phyloP scores from a whole-genome alignment of 495 filamentous ascomycete species.

The Podospora tetraspora region DNA sequence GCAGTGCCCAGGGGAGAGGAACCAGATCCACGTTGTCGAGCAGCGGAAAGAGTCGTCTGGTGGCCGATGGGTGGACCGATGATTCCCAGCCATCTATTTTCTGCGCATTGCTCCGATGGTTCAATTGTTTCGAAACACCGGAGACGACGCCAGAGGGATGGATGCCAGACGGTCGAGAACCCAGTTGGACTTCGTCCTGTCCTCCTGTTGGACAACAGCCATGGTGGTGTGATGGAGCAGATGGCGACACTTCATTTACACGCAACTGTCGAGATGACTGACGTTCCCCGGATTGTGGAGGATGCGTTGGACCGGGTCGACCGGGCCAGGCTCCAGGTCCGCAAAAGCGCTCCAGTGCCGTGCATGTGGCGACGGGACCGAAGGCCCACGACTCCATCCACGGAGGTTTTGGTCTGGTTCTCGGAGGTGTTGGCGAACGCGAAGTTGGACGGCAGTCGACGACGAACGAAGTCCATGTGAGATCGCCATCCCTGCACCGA shows the following conservation, averaged over 20 bases:
- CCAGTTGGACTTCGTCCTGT: not conserved
- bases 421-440: not conserved
- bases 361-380: not conserved
- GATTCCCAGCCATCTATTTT: not conserved
- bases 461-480: constrained; percentile 1
- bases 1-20: constrained; percentile 2
- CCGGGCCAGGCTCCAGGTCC: not conserved
- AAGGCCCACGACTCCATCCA: not conserved
- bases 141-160: not conserved
- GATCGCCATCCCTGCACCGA: constrained; percentile 4
- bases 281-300: constrained; percentile 11
- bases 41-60: not conserved
- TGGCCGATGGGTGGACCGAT: not conserved
- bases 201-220: not conserved
- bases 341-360: not conserved
- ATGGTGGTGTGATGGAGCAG: not conserved
- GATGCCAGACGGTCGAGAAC: not conserved
- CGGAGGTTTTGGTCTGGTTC: not conserved
- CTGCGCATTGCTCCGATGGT: not conserved
- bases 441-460: not conserved
- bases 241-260: constrained; percentile 10
- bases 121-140: not conserved
- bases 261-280: constrained; percentile 3
- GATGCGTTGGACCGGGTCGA: not conserved
- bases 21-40: not conserved